A percentile compares a stretch with the other conserved stretches of the same genome.
phyloP scores from a whole-genome alignment of 768 basidiomycete species.

The Tulasnella sp. region DNA sequence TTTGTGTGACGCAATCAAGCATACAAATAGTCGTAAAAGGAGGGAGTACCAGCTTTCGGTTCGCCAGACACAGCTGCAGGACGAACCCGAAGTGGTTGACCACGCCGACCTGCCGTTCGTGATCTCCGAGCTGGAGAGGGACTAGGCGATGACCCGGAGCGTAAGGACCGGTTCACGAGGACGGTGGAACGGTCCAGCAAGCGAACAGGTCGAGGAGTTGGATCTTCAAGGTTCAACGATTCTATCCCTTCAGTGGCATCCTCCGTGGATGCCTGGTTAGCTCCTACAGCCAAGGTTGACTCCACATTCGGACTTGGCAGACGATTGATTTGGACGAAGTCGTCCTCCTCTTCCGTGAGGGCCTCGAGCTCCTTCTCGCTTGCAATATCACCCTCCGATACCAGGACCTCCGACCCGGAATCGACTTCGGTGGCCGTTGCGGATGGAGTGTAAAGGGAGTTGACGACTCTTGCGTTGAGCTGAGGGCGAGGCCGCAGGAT shows the following conservation, averaged over 20 bases:
- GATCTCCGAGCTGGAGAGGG: neutral
- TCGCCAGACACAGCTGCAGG: neutral
- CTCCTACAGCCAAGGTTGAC: neutral
- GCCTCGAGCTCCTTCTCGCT: constrained; percentile 14
- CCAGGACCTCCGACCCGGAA: constrained; percentile 30
- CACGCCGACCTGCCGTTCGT: neutral
- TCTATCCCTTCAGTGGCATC: constrained; percentile 1
- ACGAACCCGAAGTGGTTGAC: neutral
- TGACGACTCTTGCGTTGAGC: constrained; percentile 42
- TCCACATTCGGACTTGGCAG: neutral
- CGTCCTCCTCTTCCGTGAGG: constrained; percentile 11
- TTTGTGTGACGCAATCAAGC: neutral
- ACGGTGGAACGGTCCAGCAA: neutral
- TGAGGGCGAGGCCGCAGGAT: constrained; percentile 70
- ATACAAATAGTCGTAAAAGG: constrained; percentile 5
- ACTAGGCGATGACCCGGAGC: constrained; percentile 15
- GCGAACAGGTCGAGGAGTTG: constrained; percentile 1
- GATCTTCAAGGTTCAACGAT: constrained; percentile 1
- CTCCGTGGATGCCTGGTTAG: neutral
- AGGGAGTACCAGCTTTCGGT: neutral
- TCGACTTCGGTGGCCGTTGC: constrained; percentile 50
- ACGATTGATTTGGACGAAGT: constrained; percentile 1
- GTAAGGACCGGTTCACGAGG: neutral
- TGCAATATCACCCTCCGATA: constrained; percentile 16
- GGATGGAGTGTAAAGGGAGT: constrained; percentile 60